Evolutionary conservation across 495 filamentous ascomycete species (phyloP), one percentile per base, ranked within the genome.

Genomic region (Apiosordaria backusii): DNA sequence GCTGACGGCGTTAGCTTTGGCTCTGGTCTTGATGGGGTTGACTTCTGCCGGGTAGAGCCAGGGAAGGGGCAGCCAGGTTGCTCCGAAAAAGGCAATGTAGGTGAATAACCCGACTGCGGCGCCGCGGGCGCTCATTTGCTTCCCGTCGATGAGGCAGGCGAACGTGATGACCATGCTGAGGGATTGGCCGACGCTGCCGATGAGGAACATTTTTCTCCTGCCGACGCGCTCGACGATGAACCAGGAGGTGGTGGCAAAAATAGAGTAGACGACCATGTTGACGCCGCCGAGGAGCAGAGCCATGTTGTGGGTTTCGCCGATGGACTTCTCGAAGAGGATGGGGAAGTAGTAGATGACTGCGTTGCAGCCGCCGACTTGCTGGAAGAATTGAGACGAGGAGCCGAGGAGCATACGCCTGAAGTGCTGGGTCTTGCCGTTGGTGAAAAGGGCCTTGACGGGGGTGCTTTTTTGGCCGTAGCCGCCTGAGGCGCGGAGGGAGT

Each of bases 281-380:
- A 93, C 84, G 72, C 91, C 91, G 45, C 90, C 91, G 5, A 94
- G 78, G 16, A 94, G 79, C 13, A 93, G 75, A 16, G 86, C 82
- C 68, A 92, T 81, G 62, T 84, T 83, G 67, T 88, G 83, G 0
- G 72, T 74, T 67, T 84, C 78, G 21, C 77, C 67, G 68, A 93
- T 86, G 21, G 86, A 87, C 13, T 82, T 74, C 77, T 92, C 74
- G 77, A 93, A 92, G 0, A 95, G 83, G 52, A 93, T 84, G 0
- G 90, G 89, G 67, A 90, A 89, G 77, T 90, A 93, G 82, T 95
- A 95, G 72, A 92, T 93, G 69, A 91, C 89, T 15, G 90, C 90
- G 65, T 93, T 93, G 77, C 89, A 92, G 13, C 87, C 87, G 62
- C 86, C 68, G 65, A 92, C 81, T 70, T 95, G 91, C 78, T 94